Evolutionary conservation across 75 land plant species (phyloP).

Genomic region (Azolla pinnata): DNA sequence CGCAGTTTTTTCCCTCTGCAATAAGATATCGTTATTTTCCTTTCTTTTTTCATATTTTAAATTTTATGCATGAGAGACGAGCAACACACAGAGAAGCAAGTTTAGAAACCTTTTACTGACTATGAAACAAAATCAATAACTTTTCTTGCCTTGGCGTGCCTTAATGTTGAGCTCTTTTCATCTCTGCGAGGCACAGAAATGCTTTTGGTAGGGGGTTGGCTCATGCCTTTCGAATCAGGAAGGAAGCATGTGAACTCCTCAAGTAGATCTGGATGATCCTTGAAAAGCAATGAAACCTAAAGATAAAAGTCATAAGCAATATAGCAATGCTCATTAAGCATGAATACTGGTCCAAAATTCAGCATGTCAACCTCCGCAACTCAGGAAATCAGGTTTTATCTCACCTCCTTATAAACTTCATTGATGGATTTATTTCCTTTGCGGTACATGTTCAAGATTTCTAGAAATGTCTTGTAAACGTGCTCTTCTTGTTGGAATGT

Average conservation of each 20-base stretch:
- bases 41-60: neutral
- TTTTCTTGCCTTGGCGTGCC: neutral
- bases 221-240: slow-evolving; percentile 51
- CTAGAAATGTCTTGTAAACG: slow-evolving; percentile 86
- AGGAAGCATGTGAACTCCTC: slow-evolving; percentile 82
- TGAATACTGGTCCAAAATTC: too few species aligned
- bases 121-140: neutral
- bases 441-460: slow-evolving; percentile 79
- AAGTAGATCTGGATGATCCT: slow-evolving; percentile 66
- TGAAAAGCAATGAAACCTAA: slow-evolving; percentile 67
- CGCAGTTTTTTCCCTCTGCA: slow-evolving; percentile 41
- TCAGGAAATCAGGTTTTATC: too few species aligned
- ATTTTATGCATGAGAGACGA: neutral
- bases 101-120: neutral
- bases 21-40: neutral
- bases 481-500: slow-evolving; percentile 83
- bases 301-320: neutral
- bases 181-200: slow-evolving; percentile 16
- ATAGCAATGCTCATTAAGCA: too few species aligned
- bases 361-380: too few species aligned
- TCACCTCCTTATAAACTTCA: slow-evolving; percentile 88
- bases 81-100: neutral
- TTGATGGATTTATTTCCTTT: slow-evolving; percentile 72
- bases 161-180: slow-evolving; percentile 29
- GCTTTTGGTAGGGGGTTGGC: slow-evolving; percentile 2